A percentile compares a stretch with the other conserved stretches of the same genome.
Conservation (phyloP, 2,329 filamentous ascomycete species). For the Clonostachys byssicola region DNA sequence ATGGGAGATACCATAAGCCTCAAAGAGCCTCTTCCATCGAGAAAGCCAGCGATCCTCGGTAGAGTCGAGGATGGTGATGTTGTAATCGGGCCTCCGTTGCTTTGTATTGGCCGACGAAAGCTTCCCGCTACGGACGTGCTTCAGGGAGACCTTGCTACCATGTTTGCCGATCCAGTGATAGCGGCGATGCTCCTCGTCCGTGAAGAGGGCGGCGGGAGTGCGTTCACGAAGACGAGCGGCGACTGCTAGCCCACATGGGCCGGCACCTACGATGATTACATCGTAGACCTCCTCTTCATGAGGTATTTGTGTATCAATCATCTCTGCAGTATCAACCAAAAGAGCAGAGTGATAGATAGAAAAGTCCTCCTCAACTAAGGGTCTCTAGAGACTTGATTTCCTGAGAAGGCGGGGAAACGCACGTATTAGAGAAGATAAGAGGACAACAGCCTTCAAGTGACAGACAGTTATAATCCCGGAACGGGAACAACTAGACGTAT, state of each 20-base stretch:
- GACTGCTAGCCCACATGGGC: slow-evolving; percentile 70
- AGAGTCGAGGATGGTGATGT: slow-evolving; percentile 64
- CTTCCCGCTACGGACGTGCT: slow-evolving; percentile 31
- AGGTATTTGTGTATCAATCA: no score
- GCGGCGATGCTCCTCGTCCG: slow-evolving; percentile 77
- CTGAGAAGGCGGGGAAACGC: no score
- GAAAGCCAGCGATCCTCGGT: slow-evolving; percentile 62
- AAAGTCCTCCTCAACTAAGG: no score
- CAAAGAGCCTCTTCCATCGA: slow-evolving; percentile 67
- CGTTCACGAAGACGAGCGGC: slow-evolving; percentile 68
- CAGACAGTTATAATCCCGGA: no score
- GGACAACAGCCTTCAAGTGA: no score
- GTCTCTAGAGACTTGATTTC: no score
- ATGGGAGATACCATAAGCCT: slow-evolving; percentile 64
- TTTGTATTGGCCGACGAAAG: neutral
- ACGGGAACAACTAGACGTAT: no score
- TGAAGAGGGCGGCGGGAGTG: slow-evolving; percentile 75
- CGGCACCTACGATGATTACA: slow-evolving; percentile 69
- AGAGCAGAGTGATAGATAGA: no score
- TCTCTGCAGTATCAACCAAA: no score
- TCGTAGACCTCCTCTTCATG: slow-evolving; percentile 45
- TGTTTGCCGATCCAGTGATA: slow-evolving; percentile 74
- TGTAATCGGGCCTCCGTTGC: slow-evolving; percentile 15
- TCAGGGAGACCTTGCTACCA: slow-evolving; percentile 53
- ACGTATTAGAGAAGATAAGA: no score